These are phyloP conservation scores for Sporothrix protearum DNA, from an alignment of 2,329 filamentous ascomycete species.

Conservation along the genomic window DNA sequence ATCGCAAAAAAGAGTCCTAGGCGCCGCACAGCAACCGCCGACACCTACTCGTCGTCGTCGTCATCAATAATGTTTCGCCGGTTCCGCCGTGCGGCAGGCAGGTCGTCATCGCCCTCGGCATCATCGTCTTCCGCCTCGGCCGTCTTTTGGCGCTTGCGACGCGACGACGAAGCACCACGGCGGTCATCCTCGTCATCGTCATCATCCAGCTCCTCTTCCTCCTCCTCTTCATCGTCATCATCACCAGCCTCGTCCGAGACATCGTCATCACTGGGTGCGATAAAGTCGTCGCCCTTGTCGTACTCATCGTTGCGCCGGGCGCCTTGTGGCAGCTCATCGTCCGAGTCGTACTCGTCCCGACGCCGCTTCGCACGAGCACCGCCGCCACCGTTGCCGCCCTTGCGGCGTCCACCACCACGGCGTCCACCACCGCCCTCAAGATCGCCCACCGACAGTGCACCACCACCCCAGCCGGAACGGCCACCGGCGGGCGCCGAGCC, in stretches of 20 bases:
- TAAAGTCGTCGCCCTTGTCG: slow-evolving; percentile 74
- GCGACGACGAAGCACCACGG: slow-evolving; percentile 43
- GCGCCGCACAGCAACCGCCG: not conserved
- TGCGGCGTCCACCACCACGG: slow-evolving; percentile 40
- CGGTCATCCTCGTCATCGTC: slow-evolving; percentile 50
- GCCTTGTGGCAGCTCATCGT: slow-evolving; percentile 65
- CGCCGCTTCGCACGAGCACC: slow-evolving; percentile 51
- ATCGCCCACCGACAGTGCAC: slow-evolving; percentile 62
- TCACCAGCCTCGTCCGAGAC: slow-evolving; percentile 55
- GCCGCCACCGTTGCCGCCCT: slow-evolving; percentile 53
- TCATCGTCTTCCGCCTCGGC: slow-evolving; percentile 51
- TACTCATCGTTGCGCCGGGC: slow-evolving; percentile 68
- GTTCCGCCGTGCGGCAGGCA: slow-evolving; percentile 43
- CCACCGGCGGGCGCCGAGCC: slow-evolving; percentile 43
- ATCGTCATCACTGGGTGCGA: slow-evolving; percentile 72
- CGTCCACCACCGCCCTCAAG: slow-evolving; percentile 51
- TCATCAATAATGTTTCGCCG: slow-evolving; percentile 59
- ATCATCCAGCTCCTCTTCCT: slow-evolving; percentile 56
- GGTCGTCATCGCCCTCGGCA: slow-evolving; percentile 52
- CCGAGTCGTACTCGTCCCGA: slow-evolving; percentile 68
- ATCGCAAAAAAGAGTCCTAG: not conserved
- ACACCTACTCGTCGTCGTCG: slow-evolving; percentile 47
- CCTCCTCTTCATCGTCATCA: slow-evolving; percentile 58
- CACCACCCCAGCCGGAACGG: slow-evolving; percentile 42
- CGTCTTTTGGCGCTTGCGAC: slow-evolving; percentile 51